These are phyloP conservation scores for Colletotrichum sp. DNA, from an alignment of 2,329 filamentous ascomycete genomes.

Conservation along the genomic window DNA sequence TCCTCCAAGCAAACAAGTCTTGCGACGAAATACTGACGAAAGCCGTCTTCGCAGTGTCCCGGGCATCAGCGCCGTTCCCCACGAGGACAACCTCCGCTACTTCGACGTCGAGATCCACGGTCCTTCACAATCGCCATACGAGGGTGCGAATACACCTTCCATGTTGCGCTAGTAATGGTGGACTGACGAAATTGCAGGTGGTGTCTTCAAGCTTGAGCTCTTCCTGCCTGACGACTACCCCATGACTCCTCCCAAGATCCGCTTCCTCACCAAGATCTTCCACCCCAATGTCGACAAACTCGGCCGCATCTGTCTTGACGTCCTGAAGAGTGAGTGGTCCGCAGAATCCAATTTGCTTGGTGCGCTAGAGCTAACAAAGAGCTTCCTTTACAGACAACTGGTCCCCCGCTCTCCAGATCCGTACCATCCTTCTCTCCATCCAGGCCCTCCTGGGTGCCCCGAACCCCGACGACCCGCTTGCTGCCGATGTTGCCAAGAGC, in stretches of 20 bases:
- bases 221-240: conserved; percentile 99
- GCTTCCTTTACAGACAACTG: conserved; percentile 77
- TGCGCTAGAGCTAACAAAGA: not conserved
- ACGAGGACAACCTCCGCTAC: conserved; percentile 96
- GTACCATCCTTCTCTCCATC: conserved; percentile 97
- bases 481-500: conserved; percentile 94
- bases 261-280: conserved; percentile 98
- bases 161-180: not conserved
- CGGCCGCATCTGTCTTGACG: conserved; percentile 94
- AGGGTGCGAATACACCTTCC: conserved; percentile 62
- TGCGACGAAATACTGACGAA: not conserved
- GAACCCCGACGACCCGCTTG: conserved; percentile 97
- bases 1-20: not conserved
- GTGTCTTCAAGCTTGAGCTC: conserved; percentile 94
- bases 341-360: not conserved
- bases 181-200: conserved; percentile 47
- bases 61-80: conserved; percentile 92
- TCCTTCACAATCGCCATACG: conserved; percentile 89
- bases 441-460: conserved; percentile 95
- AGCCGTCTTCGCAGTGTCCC: conserved; percentile 70
- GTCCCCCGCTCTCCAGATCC: conserved; percentile 97
- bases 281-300: conserved; percentile 99
- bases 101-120: conserved; percentile 98
- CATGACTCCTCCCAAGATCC: conserved; percentile 98
- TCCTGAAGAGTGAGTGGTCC: conserved; percentile 82